These are phyloP conservation scores for Dryas alaskensis DNA, from an alignment of 306 rosid species.

Conservation along the genomic window DNA sequence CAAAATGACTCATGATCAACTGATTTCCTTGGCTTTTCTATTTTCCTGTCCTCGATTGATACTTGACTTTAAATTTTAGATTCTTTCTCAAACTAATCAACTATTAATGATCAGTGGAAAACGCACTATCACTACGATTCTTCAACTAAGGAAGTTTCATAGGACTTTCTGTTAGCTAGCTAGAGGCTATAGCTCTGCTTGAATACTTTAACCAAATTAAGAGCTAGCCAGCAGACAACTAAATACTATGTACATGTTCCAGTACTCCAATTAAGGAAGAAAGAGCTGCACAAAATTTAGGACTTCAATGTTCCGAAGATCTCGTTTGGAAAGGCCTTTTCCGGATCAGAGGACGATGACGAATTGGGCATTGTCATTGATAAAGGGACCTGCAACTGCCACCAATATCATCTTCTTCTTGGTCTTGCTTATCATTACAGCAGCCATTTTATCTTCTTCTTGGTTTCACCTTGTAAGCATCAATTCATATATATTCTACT, in stretches of 20 bases:
- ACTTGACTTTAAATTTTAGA: background rate
- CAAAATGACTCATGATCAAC: background rate
- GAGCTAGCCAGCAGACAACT: background rate
- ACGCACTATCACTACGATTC: no score
- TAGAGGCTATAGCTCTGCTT: no score
- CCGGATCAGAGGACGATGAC: background rate
- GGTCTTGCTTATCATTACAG: conserved; percentile 28
- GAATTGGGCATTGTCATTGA: conserved; percentile 25
- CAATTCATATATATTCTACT: background rate
- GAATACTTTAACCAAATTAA: background rate
- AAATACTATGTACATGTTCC: background rate
- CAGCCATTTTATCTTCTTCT: conserved; percentile 20
- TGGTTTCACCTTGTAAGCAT: conserved; percentile 28
- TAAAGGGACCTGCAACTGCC: conserved; percentile 10
- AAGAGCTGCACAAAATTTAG: background rate
- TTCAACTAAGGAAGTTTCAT: no score
- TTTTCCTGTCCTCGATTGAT: background rate
- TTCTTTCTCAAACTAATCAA: no score
- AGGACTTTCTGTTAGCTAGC: no score
- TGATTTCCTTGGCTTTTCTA: background rate
- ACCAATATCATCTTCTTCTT: conserved; percentile 32
- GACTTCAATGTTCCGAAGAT: conserved; percentile 9
- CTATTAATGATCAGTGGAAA: no score
- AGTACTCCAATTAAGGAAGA: background rate
- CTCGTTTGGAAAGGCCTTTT: conserved; percentile 9